Evolutionary conservation across 805 yeast genomes (phyloP), one percentile per base, ranked within the genome.

Genomic region (Schwanniomyces vanrijiae): DNA sequence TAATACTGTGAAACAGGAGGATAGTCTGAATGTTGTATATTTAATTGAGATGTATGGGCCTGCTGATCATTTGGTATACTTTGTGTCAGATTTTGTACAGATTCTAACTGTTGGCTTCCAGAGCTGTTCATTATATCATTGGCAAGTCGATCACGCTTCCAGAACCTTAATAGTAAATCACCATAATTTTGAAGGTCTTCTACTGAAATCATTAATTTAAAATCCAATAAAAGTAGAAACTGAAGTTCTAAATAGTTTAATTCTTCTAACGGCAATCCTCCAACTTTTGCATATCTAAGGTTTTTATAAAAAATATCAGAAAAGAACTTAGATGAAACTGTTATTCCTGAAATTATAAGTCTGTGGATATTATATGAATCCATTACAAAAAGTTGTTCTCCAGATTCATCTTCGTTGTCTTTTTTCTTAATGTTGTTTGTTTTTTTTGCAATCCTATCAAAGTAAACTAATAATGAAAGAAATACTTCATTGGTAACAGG

Each of bases 401-500:
- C 47, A 4, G 41, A 9, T 16, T 44, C 47, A 22, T 24, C 45
- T 26, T 55, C 58, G 37, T 50, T 58, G 37, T 57, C 60, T 19
- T 50, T 51, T 38, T 53, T 54, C 47, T 64, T 65, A 37, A 73
- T 58, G 49, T 69, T 78, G 59, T 88, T 86, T 37, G 94, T 90
- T 51, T 88, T 78, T 60, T 88, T 88, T 16, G 96, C 94, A 39
- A 92, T 90, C 52, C 98, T 74, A 68, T 94, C 99, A 69, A 94
- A 90, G 65, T 94, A 94, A 25, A 94, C 97, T 57, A 94, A 75
- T 29, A 94, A 69, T 33, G 96, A 85, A 41, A 94, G 71, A 65
- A 91, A 94, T 28, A 94, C 98, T 64, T 94, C 98, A 66, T 92
- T 92, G 2, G 99, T 91, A n/a, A 94, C 94, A 0, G 99, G 98